phyloP scores from a whole-genome alignment of 345 rosid species.

The Euphorbia pulcherrima region DNA sequence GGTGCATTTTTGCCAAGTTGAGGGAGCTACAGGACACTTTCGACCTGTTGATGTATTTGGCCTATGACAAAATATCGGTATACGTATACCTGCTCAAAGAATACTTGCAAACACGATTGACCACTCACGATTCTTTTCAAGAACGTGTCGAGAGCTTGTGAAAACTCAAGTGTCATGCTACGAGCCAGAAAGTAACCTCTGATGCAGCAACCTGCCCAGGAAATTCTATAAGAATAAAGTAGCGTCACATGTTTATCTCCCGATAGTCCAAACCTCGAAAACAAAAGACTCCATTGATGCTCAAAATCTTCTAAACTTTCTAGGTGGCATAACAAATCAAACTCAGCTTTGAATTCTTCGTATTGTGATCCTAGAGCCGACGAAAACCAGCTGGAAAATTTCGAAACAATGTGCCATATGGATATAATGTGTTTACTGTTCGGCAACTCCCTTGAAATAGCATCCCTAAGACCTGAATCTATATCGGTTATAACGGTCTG shows the following conservation, averaged over 20 bases:
- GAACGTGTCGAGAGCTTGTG: slow-evolving; percentile 51
- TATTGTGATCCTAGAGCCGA: slow-evolving; percentile 60
- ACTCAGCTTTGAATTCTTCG: slow-evolving; percentile 65
- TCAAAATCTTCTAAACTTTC: slow-evolving; percentile 71
- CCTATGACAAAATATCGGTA: too few relatives aligned
- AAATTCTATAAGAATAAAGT: slow-evolving; percentile 59
- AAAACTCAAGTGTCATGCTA: slow-evolving; percentile 61
- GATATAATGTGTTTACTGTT: slow-evolving; percentile 65
- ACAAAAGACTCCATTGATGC: slow-evolving; percentile 65
- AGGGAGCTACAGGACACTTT: too few relatives aligned
- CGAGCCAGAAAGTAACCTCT: slow-evolving; percentile 72
- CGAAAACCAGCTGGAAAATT: slow-evolving; percentile 86
- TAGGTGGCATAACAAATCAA: slow-evolving; percentile 54
- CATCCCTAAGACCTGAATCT: slow-evolving; percentile 75
- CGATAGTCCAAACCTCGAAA: slow-evolving; percentile 71
- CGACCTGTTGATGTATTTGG: too few relatives aligned
- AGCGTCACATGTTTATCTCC: slow-evolving; percentile 73
- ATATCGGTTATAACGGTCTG: slow-evolving; percentile 80
- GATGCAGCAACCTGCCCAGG: slow-evolving; percentile 60
- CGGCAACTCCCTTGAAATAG: slow-evolving; percentile 71
- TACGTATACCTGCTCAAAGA: slow-evolving; percentile 74
- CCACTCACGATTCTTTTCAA: slow-evolving; percentile 52
- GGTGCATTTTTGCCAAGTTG: too few relatives aligned
- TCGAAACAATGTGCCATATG: slow-evolving; percentile 65
- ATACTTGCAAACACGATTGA: slow-evolving; percentile 59